Evolutionary conservation across 345 rosid genomes (phyloP), one percentile per base, ranked within the genome.

Genomic region (Citrus mangshanensis): DNA sequence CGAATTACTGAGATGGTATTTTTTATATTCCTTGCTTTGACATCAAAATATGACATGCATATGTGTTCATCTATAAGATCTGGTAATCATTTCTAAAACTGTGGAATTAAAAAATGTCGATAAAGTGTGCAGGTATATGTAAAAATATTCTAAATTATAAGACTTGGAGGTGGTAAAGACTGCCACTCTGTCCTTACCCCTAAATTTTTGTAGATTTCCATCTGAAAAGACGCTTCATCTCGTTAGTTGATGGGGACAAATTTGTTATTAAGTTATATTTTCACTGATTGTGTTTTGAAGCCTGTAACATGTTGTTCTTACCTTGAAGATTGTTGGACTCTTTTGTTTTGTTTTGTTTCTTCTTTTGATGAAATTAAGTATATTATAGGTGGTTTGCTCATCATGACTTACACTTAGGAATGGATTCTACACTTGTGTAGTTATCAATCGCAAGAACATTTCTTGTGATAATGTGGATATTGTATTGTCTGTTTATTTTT

Each of bases 1-100:
- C 90, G 90, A 70, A 90, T 90, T 75, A 89, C 91, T 6, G 93
- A 90, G 72, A 85, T 89, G 91, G 93, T 91, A 89, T 49, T 56
- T 38, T 25, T 63, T 6, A 6, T n/a, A 3, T 4, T 14, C 14
- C 9, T 28, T 46, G 18, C 6, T 30, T 22, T 18, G 25, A 22
- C 37, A 16, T 34, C 18, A 30, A 76, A 46, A 24, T 16, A 51
- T 49, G 9, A 64, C 59, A 9, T 22, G 62, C 46, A 9, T 6
- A 35, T 22, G 14, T 64, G 7, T 75, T 30, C 40, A 13, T 10
- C 18, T 49, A 40, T 72, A 12, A 55, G 27, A 2, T 42, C 13
- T 0, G 22, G 7, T 54, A 66, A 35, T 35, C 35, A 46, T 46
- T 46, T 16, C 6, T 70, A 3, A 46, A 46, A 18, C 18, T 46